Percentiles rank a stretch among this genome's conserved stretches.
Conservation (phyloP, 2,329 filamentous ascomycete genomes). For the Waltergamsia citrina region DNA sequence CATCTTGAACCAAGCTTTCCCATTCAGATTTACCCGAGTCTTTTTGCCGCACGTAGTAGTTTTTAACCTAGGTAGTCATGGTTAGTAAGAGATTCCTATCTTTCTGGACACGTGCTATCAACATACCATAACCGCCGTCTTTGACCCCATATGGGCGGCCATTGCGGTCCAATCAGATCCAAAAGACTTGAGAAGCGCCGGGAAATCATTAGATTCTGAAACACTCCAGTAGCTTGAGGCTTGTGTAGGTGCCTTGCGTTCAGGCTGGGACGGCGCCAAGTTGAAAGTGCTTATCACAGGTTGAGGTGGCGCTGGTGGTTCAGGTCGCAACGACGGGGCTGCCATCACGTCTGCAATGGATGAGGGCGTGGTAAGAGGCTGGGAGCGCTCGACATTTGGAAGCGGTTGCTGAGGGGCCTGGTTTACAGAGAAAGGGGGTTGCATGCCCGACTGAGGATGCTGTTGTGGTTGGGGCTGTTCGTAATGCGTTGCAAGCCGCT, state of each 20-base stretch:
- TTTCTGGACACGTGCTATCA: conserved; percentile 1
- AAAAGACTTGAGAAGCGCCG: conserved; percentile 61
- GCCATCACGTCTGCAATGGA: conserved; percentile 43
- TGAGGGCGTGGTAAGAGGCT: conserved; percentile 21
- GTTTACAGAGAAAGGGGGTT: conserved; percentile 27
- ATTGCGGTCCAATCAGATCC: conserved; percentile 73
- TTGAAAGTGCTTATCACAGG: conserved; percentile 42
- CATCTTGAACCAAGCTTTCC: conserved; percentile 49
- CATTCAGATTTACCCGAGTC: conserved; percentile 50
- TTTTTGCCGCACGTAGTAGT: conserved; percentile 56
- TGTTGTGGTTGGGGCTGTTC: conserved; percentile 20
- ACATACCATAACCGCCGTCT: conserved; percentile 76
- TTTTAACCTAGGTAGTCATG: conserved; percentile 47
- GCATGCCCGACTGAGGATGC: conserved; percentile 28
- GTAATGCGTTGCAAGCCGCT: conserved; percentile 31
- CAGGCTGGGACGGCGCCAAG: conserved; percentile 30
- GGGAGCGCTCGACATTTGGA: conserved; percentile 23
- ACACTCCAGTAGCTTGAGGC: conserved; percentile 85
- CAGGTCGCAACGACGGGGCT: conserved; percentile 45
- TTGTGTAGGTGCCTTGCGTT: conserved; percentile 44
- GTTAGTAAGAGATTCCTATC: not conserved
- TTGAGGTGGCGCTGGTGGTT: conserved; percentile 33
- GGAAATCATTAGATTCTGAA: conserved; percentile 70
- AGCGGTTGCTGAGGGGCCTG: conserved; percentile 12
- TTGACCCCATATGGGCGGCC: conserved; percentile 70